Base-by-base conservation (phyloP, 257 asterid species). In the Solanum chiquidenum region DNA sequence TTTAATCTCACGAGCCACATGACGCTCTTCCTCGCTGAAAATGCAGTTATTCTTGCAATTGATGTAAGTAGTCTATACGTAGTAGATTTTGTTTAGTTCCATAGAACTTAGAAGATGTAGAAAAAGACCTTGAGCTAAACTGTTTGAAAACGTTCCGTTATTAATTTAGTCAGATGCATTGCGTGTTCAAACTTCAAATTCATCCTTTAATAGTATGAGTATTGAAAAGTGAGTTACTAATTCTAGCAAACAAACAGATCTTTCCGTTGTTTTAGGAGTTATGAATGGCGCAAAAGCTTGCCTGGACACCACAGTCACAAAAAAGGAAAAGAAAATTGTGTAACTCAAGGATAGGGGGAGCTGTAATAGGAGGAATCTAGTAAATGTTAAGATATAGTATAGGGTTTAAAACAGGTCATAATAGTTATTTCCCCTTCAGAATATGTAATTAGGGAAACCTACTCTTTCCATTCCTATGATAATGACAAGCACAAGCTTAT, bases 1-100 rank as follows among this genome's bases (percentile, higher is more conserved):
- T 94, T 96, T 84, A 96, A 96, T 89, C 98, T 96, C 90, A 96
- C 99, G 12, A 96, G 98, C 83, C 94, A 93, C 86, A 93, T 96
- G 90, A 96, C 99, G 27, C 90, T 96, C 73, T 95, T 96, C 87
- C 94, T 96, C 23, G 93, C 97, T 31, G 91, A 91, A 89, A 88
- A 93, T 89, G 97, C 99, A 7, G 96, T 95, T 88, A 90, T 96
- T 88, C 97, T 96, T 83, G 99, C 96, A 88, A 91, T 92, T 71
- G 97, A 94, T 80, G 98, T 96, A 89, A 89, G 98, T 84, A 6
- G 9, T 79, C 58, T 27, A 34, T n/a, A 42, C 49, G 52, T 52
- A 52, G 46, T 31, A 44, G 10, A 52, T 52, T 38, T 82, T 16
- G 69, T 82, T 72, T 68, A 21, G 68, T 86, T 49, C 27, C 29